These are phyloP conservation scores for Phytophthora palmivora DNA, from an alignment of 352 stramenopile genomes.

Conservation along the genomic window DNA sequence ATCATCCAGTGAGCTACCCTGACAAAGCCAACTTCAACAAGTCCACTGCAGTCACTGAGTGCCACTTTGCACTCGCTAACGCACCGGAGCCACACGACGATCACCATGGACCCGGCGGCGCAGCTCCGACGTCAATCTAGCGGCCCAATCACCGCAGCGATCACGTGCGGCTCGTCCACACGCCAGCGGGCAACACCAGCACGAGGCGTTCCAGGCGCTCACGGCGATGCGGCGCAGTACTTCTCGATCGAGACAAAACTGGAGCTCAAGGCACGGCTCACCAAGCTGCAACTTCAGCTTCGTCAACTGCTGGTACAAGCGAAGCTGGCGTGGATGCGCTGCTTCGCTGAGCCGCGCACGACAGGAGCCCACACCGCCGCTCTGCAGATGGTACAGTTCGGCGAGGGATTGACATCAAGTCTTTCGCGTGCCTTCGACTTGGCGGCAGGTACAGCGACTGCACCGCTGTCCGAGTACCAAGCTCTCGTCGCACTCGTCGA, in stretches of 20 bases:
- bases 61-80: constrained; percentile 20
- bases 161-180: constrained; percentile 24
- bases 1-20: constrained; percentile 8
- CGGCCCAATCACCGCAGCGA: constrained; percentile 19
- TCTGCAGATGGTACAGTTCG: constrained; percentile 47
- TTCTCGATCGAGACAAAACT: constrained; percentile 71
- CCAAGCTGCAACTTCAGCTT: constrained; percentile 47
- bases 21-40: constrained; percentile 18
- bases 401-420: constrained; percentile 47
- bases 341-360: constrained; percentile 30
- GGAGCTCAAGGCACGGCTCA: constrained; percentile 54
- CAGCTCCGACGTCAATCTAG: constrained; percentile 32
- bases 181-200: constrained; percentile 18
- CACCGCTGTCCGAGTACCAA: constrained; percentile 53
- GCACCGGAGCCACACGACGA: constrained; percentile 14
- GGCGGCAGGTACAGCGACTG: constrained; percentile 33
- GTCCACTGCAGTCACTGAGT: constrained; percentile 17
- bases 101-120: constrained; percentile 27
- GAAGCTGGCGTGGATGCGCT: constrained; percentile 76
- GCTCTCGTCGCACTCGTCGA: constrained; percentile 54
- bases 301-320: constrained; percentile 49
- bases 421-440: constrained; percentile 53
- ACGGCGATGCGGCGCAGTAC: constrained; percentile 48
- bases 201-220: constrained; percentile 13
- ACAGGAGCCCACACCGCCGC: constrained; percentile 9